Evolutionary conservation across 1,284 basidiomycete species (phyloP), one percentile per base, ranked within the genome.

Genomic region (Rhodotorula sp.): DNA sequence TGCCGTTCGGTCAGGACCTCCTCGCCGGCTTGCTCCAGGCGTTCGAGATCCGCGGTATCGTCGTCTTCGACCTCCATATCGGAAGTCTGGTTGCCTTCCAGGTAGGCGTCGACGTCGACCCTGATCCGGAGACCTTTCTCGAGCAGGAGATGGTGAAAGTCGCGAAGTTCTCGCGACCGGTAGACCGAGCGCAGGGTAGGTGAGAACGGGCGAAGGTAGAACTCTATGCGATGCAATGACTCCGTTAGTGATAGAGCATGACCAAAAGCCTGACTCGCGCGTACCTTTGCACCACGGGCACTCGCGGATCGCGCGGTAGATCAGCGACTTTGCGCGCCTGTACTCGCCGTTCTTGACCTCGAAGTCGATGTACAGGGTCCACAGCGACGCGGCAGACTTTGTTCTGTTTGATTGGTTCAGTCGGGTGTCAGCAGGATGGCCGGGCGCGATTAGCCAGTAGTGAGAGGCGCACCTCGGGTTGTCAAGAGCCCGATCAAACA

Each of bases 131-230:
- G 81, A 1, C 90, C 90, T 58, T 92, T 85, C 81, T 96, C 93
- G 10, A 86, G 87, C 89, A 95, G 93, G 16, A 88, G 86, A 69
- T 92, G 89, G 49, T 85, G 87, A 77, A 91, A 86, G 34, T 82
- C 85, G 65, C 86, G 85, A 75, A 96, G 84, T 79, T 97, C 93
- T 26, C 83, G 82, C 23, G 82, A 76, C 47, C 83, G 86, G 81
- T 94, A 96, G 64, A 86, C 87, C 2, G 83, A 79, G 47, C 92
- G 86, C 56, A 97, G 73, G 5, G 71, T 82, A 0, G 87, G 85
- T 7, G 88, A 87, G 82, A 96, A 97, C 7, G 93, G 91, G 29
- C 93, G 79, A 67, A 97, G 84, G 84, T 96, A 95, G 63, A 97
- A 82, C 52, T 89, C 93, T 96, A 80, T 23, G 23, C 5, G 57